Conservation (phyloP, 768 basidiomycete genomes). For the Mycena maculata region DNA sequence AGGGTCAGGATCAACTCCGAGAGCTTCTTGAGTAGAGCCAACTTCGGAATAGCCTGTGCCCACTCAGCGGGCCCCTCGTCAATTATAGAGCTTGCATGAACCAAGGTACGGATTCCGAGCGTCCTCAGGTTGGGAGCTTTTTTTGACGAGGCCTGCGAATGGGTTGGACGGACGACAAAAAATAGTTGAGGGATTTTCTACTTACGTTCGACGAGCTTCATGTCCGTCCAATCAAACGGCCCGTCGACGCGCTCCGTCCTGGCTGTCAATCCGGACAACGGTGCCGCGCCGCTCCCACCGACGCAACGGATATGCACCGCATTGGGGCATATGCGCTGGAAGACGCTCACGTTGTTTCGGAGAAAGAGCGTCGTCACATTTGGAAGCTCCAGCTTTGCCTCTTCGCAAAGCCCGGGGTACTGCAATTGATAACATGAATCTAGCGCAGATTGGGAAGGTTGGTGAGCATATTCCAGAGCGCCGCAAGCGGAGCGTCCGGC, state of each 20-base stretch:
- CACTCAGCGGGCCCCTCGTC: conserved; percentile 6
- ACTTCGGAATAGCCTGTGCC: conserved; percentile 19
- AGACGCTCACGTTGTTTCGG: conserved; percentile 1
- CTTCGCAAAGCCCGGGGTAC: conserved; percentile 20
- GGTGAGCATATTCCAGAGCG: conserved; percentile 25
- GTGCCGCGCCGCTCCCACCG: conserved; percentile 9
- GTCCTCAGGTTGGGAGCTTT: conserved; percentile 18
- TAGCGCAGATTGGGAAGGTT: conserved; percentile 27
- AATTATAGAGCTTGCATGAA: too few species aligned
- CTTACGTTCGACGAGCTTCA: conserved; percentile 8
- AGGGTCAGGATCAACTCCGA: conserved; percentile 16
- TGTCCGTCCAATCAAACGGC: conserved; percentile 25
- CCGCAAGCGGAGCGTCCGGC: conserved; percentile 9
- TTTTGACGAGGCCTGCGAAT: conserved; percentile 25
- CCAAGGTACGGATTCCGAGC: conserved; percentile 27
- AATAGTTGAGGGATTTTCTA: neutral
- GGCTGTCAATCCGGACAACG: conserved; percentile 17
- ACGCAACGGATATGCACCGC: conserved; percentile 25
- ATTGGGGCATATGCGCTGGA: conserved; percentile 26
- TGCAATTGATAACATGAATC: conserved; percentile 26
- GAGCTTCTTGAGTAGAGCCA: conserved; percentile 15
- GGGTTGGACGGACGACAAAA: neutral
- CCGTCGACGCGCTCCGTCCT: conserved; percentile 27
- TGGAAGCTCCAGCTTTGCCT: conserved; percentile 19
- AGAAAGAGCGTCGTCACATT: conserved; percentile 20